These are phyloP conservation scores for Trichoderma asperellum DNA, from an alignment of 2,329 filamentous ascomycete species.

Conservation along the genomic window DNA sequence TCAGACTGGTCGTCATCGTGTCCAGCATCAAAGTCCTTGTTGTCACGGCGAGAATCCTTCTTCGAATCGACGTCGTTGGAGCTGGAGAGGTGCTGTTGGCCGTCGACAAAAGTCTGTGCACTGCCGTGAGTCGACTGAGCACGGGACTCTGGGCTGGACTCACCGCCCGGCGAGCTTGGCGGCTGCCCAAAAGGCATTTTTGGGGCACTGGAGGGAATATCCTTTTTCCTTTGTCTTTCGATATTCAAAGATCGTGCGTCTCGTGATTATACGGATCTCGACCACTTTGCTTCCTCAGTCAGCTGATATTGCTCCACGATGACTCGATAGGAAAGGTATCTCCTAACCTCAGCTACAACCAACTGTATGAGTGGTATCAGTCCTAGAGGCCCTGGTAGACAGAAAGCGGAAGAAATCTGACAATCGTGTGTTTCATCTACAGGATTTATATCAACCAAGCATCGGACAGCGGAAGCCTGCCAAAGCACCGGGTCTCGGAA, in stretches of 20 bases:
- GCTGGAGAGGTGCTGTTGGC: not conserved
- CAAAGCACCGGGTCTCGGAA: conserved; percentile 9
- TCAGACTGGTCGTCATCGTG: not conserved
- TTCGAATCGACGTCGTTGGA: not conserved
- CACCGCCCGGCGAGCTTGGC: not conserved
- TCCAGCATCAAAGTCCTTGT: not conserved
- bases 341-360: not conserved
- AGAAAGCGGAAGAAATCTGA: not conserved
- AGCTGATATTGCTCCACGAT: not conserved
- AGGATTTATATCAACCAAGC: conserved; percentile 1
- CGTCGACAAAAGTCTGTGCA: conserved; percentile 17
- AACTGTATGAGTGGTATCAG: not conserved
- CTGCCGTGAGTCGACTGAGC: conserved; percentile 21
- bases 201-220: not conserved
- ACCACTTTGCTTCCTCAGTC: not conserved
- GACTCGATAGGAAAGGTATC: not conserved
- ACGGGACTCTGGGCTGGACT: conserved; percentile 10
- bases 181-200: conserved; percentile 13
- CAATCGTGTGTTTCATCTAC: not conserved
- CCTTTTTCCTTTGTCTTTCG: not conserved
- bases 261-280: not conserved
- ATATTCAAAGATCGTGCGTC: not conserved
- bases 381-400: not conserved
- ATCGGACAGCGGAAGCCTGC: conserved; percentile 8
- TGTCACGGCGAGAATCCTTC: not conserved